A percentile compares a stretch with the other conserved stretches of the same genome.
Evolutionary conservation across 768 basidiomycete species (phyloP).

Genomic region (Serendipita sp.): DNA sequence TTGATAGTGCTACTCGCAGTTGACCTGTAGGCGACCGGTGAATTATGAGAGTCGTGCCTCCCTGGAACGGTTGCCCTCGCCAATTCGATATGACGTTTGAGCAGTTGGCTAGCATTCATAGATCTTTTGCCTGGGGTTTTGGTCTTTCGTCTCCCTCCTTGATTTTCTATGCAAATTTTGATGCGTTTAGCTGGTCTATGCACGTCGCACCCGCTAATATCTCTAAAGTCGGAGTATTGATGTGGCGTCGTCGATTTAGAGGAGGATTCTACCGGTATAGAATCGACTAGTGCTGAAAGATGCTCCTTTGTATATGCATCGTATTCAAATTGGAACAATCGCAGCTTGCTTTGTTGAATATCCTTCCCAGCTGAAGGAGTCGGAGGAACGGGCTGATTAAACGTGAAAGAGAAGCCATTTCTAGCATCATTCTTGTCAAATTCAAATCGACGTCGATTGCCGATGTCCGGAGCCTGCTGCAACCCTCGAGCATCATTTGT

Average conservation of each 20-base stretch:
- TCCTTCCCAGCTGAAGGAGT: constrained; percentile 10
- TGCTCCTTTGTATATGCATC: constrained; percentile 94
- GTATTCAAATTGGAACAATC: constrained; percentile 85
- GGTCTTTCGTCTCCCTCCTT: constrained; percentile 30
- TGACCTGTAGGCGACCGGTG: background rate
- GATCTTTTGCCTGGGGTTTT: constrained; percentile 27
- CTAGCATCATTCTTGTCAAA: constrained; percentile 15
- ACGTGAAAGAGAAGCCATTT: constrained; percentile 55
- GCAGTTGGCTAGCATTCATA: constrained; percentile 39
- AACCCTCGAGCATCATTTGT: background rate
- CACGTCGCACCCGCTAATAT: background rate
- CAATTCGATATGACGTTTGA: constrained; percentile 60
- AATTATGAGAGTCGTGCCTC: constrained; percentile 33
- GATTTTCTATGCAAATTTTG: constrained; percentile 51
- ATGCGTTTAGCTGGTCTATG: constrained; percentile 37
- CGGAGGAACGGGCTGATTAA: constrained; percentile 39
- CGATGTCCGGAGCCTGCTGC: constrained; percentile 9
- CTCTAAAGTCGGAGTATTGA: constrained; percentile 44
- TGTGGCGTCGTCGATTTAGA: constrained; percentile 9
- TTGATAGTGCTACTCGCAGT: background rate
- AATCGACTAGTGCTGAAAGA: constrained; percentile 84
- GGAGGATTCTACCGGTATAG: constrained; percentile 44
- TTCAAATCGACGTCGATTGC: constrained; percentile 24
- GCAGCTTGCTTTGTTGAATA: constrained; percentile 32
- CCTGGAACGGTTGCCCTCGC: constrained; percentile 50